Conservation (phyloP, 495 filamentous ascomycete genomes). For the Lasiosphaeria ovina region DNA sequence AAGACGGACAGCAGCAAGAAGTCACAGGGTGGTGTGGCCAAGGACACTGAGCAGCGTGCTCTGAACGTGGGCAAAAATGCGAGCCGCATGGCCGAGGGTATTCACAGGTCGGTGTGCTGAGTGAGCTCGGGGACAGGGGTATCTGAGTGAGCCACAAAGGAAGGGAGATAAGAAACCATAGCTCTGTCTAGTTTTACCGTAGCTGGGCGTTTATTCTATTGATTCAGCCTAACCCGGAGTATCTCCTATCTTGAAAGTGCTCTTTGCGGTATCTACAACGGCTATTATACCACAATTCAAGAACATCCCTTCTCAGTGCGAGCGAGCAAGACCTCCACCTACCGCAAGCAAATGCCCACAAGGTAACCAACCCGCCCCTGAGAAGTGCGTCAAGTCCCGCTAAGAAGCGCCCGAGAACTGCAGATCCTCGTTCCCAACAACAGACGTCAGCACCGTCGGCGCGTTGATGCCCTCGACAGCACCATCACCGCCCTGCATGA, state of each 20-base stretch:
- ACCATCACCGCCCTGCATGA: constrained; percentile 46
- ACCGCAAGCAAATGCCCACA: too few relatives aligned
- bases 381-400: constrained; percentile 3
- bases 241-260: too few relatives aligned
- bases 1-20: constrained; percentile 27
- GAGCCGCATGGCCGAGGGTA: constrained; percentile 53
- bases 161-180: background rate
- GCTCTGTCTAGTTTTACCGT: background rate
- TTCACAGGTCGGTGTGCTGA: constrained; percentile 60
- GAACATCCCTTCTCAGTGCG: too few relatives aligned
- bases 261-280: too few relatives aligned
- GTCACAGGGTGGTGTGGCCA: constrained; percentile 26
- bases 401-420: constrained; percentile 6
- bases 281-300: too few relatives aligned
- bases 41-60: background rate
- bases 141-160: background rate
- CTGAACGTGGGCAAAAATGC: constrained; percentile 11
- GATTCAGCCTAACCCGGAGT: too few relatives aligned
- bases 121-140: background rate
- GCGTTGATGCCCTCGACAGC: constrained; percentile 41
- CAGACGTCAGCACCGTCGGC: constrained; percentile 39
- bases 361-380: too few relatives aligned
- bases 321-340: too few relatives aligned
- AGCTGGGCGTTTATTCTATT: too few relatives aligned
- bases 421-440: constrained; percentile 45